These are phyloP conservation scores for Mortierella sp. DNA, from an alignment of 371 early-diverging fungal genomes.

Conservation along the genomic window DNA sequence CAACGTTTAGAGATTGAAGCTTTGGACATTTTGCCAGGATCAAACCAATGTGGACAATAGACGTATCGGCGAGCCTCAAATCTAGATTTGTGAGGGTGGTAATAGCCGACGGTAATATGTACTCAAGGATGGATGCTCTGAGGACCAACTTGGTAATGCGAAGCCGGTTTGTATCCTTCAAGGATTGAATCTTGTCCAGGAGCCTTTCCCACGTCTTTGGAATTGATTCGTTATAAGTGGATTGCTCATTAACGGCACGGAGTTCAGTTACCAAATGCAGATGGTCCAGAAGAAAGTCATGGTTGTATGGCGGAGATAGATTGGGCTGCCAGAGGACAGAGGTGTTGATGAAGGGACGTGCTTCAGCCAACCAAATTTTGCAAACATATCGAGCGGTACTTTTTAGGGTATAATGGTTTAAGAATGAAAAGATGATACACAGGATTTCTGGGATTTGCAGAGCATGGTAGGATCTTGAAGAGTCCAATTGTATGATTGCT, in stretches of 20 bases:
- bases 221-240: neutral
- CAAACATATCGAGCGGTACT: neutral
- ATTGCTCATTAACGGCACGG: neutral
- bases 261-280: neutral
- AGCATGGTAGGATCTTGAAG: neutral
- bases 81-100: slow-evolving; percentile 7
- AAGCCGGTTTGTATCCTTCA: neutral
- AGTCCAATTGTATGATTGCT: neutral
- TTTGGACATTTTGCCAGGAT: slow-evolving; percentile 7
- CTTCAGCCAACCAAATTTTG: neutral
- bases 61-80: neutral
- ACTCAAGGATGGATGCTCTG: neutral
- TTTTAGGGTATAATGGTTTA: neutral
- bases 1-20: neutral
- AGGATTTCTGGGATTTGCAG: neutral
- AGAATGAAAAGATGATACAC: neutral
- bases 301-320: neutral
- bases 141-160: neutral
- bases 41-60: slow-evolving; percentile 6
- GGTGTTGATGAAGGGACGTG: neutral
- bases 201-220: neutral
- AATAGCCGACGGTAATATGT: slow-evolving; percentile 3
- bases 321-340: neutral
- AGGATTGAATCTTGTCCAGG: neutral
- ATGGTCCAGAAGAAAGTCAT: neutral